Base-by-base conservation (phyloP, 768 basidiomycete genomes). In the Dentipellis fragilis region DNA sequence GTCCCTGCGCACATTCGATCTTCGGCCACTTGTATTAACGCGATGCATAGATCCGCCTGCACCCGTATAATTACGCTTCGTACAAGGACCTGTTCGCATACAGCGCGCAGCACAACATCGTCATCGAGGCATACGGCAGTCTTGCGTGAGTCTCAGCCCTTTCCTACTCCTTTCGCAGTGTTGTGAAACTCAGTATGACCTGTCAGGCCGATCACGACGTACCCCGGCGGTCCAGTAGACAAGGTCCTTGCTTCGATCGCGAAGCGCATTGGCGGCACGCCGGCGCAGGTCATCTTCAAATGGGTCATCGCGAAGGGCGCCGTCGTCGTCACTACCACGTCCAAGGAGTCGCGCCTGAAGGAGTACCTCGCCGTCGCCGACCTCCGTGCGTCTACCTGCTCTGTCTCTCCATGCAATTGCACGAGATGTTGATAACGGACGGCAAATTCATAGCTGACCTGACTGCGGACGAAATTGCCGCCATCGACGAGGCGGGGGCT, bases 221-320 rank as follows among this genome's bases (percentile, higher is more conserved):
- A 70, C 51, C 80, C 82, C 8, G 81, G 80, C 10, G 87, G 86
- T 0, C 80, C 86, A 0, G 79, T 89, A 1, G 84, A 87, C 63
- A 67, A 66, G 9, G 73, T 78, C 2, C 66, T 89, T 9, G 62
- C 71, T 16, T 72, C 72, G 21, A 78, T 79, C 10, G 84, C 84
- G 1, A 68, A 72, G 42, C 71, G 79, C 9, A 67, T 81, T 4
- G 74, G 76, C 7, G 78, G 78, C 14, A 77, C 77, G 3, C 73
- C 80, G 0, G 78, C 78, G 1, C 88, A 90, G 61, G 80, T 87
- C 35, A 68, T 89, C 17, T 76, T 89, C 49, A 68, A 76, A 0
- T 89, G 87, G 87, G 79, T 81, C 2, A 76, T 73, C 60, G 74
- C 76, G 38, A 89, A 89, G 64, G 80, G 81, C 36, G 79, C 72